These are phyloP conservation scores for Linnemannia hyalina DNA, from an alignment of 192 early-diverging fungal species.

Conservation along the genomic window DNA sequence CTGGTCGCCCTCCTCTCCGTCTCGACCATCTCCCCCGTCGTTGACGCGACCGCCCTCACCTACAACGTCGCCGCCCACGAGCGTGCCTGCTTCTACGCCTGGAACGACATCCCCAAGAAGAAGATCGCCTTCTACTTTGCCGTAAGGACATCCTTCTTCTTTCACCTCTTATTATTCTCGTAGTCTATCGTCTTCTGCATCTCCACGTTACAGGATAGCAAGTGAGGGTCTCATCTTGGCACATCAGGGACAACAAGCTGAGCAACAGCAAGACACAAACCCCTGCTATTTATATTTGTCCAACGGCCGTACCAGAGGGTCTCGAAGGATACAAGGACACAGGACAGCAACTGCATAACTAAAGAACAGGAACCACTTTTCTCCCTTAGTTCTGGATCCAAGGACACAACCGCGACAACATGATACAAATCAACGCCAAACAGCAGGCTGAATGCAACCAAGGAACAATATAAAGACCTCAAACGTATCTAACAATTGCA, in stretches of 20 bases:
- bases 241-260: background rate
- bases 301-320: background rate
- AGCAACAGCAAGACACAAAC: background rate
- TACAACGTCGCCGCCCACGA: constrained; percentile 92
- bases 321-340: background rate
- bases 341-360: background rate
- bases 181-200: background rate
- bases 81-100: constrained; percentile 91
- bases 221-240: background rate
- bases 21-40: constrained; percentile 31
- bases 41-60: constrained; percentile 74
- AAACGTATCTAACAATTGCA: background rate
- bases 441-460: background rate
- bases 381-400: background rate
- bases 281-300: background rate
- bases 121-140: constrained; percentile 99
- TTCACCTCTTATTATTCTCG: background rate
- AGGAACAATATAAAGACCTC: too few species aligned
- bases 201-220: background rate
- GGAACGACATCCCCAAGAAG: constrained; percentile 82
- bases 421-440: background rate
- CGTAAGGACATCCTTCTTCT: constrained; percentile 69
- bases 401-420: background rate
- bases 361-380: background rate
- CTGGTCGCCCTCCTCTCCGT: constrained; percentile 41